A percentile compares a stretch with the other conserved stretches of the same genome.
Conservation (phyloP, 495 filamentous ascomycete species). For the Xylaria sp. region DNA sequence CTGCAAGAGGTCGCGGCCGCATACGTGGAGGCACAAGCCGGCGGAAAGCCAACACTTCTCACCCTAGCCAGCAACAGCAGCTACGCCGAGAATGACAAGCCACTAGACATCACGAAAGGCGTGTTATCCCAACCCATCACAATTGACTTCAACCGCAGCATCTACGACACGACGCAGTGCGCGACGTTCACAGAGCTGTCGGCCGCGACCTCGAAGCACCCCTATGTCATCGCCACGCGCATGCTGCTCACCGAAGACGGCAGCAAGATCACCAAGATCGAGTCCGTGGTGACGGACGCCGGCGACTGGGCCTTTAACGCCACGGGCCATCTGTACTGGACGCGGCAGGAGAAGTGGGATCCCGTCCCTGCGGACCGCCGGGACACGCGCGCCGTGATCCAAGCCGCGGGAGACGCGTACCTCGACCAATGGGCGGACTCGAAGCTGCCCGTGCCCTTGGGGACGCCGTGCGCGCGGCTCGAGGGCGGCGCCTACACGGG, state of each 20-base stretch:
- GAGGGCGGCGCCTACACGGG: slow-evolving; percentile 54
- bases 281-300: slow-evolving; percentile 44
- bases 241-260: slow-evolving; percentile 39
- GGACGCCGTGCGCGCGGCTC: slow-evolving; percentile 55
- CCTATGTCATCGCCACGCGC: slow-evolving; percentile 52
- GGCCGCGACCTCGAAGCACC: slow-evolving; percentile 37
- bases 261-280: slow-evolving; percentile 41
- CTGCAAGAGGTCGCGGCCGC: slow-evolving; percentile 35
- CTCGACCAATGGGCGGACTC: slow-evolving; percentile 51
- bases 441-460: slow-evolving; percentile 52
- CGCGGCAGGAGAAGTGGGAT: slow-evolving; percentile 49
- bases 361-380: slow-evolving; percentile 45
- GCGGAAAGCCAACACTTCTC: slow-evolving; percentile 29
- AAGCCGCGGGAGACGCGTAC: slow-evolving; percentile 56
- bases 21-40: slow-evolving; percentile 42
- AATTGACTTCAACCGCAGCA: slow-evolving; percentile 48
- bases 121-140: slow-evolving; percentile 44
- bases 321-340: slow-evolving; percentile 45
- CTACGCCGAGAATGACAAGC: slow-evolving; percentile 49
- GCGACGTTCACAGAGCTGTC: slow-evolving; percentile 52
- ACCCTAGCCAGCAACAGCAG: slow-evolving; percentile 37
- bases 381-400: slow-evolving; percentile 48
- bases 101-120: slow-evolving; percentile 39
- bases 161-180: slow-evolving; percentile 48
- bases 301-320: slow-evolving; percentile 52